Conservation (phyloP, 257 asterid species). For the Solanum chiquidenum region DNA sequence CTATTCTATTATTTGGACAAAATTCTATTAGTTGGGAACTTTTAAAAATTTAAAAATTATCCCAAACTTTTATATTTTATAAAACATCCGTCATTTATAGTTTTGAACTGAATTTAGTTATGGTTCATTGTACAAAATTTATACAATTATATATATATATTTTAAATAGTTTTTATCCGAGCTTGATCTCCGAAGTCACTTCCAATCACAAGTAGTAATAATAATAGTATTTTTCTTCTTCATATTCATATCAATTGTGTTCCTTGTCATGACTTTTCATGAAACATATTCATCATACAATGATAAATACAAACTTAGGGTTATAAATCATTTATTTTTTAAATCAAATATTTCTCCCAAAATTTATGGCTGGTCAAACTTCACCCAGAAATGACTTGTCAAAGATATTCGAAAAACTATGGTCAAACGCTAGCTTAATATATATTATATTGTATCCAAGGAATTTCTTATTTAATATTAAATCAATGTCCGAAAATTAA, state of each 20-base stretch:
- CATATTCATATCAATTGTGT: background rate
- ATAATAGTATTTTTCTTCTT: no score
- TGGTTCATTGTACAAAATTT: no score
- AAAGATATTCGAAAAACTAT: no score
- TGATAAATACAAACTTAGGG: no score
- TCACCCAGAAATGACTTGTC: background rate
- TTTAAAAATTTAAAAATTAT: no score
- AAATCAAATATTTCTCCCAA: background rate
- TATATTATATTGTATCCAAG: background rate
- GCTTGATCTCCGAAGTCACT: background rate
- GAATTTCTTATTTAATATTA: background rate
- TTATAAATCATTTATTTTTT: no score
- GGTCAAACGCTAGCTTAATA: background rate
- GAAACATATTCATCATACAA: no score
- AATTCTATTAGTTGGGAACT: background rate
- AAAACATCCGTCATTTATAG: background rate
- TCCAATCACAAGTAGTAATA: background rate
- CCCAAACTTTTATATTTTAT: no score
- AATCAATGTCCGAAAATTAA: background rate
- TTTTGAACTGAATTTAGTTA: background rate
- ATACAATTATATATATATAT: no score
- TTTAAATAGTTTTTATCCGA: background rate
- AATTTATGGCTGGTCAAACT: background rate
- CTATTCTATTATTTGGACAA: background rate
- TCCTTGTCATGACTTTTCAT: background rate